Evolutionary conservation across 1,284 basidiomycete genomes (phyloP), one percentile per base, ranked within the genome.

Genomic region (Rhodotorula sp.): DNA sequence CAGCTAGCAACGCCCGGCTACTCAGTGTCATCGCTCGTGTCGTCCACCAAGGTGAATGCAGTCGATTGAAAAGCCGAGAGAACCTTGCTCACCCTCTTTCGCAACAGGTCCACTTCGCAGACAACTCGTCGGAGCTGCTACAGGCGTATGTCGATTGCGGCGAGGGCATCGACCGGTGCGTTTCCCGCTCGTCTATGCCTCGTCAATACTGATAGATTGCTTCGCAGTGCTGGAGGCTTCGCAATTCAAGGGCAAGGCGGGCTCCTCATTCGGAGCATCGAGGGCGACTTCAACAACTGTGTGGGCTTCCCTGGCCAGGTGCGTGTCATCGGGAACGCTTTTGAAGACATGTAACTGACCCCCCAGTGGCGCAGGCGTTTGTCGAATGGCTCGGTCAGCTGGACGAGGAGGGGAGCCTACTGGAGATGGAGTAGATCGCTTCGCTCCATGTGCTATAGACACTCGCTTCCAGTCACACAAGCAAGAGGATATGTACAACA

Each of bases 271-370:
- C 86, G 90, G 60, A 89, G 90, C 77, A 87, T 97, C 45, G 91
- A 97, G 68, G 95, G 96, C 2, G 93, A 96, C 80, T 97, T 90
- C 80, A 87, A 92, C 79, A 97, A 97, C 78, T 90, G 93, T 8
- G 93, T 96, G 19, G 95, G 95, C 4, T 94, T 95, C 80, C 92
- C 92, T 7, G 90, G 87, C 0, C 86, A 90, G 12, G 89, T 66
- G 45, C 88, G 41, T 91, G 0, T 71, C 77, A 57, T 68, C 13
- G 8, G 3, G 3, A 16, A 4, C 34, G 14, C 4, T 3, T 69
- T 54, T 56, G 1, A 5, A 7, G 7, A 16, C 1, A 7, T 5
- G 16, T n/a, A 1, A 7, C 44, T 55, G 34, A 46, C 25, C 0
- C 1, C 1, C 54, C 12, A n/a, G 1, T 27, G 23, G 9, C n/a